phyloP scores from a whole-genome alignment of 768 basidiomycete species.

The Lentinula aciculospora region DNA sequence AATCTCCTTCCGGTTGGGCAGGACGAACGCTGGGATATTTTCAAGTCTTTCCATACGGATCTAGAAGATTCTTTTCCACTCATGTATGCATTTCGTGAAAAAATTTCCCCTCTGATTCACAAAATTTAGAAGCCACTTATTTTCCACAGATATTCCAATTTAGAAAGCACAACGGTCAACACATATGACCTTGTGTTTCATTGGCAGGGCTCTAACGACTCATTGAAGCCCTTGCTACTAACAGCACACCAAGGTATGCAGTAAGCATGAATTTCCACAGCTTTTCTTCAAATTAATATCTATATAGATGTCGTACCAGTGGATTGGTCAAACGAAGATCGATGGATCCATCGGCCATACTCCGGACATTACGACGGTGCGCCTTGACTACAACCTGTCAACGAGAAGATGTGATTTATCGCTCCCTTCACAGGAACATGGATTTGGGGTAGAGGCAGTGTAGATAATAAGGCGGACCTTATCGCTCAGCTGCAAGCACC shows the following conservation, averaged over 20 bases:
- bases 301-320: conserved; percentile 53
- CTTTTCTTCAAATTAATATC: not conserved
- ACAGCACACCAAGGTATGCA: conserved; percentile 35
- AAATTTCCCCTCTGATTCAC: not conserved
- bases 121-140: not conserved
- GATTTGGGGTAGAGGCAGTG: conserved; percentile 50
- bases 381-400: not conserved
- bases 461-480: conserved; percentile 48
- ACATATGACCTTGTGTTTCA: conserved; percentile 68
- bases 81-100: conserved; percentile 26
- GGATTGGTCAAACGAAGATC: conserved; percentile 32
- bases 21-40: conserved; percentile 44
- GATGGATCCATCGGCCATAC: conserved; percentile 45
- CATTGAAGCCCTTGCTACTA: conserved; percentile 65
- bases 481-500: conserved; percentile 26
- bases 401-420: not conserved
- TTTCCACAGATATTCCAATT: conserved; percentile 41
- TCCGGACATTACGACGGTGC: conserved; percentile 41
- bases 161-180: conserved; percentile 65
- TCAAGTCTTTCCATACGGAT: conserved; percentile 34
- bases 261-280: not conserved
- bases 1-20: conserved; percentile 39
- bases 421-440: conserved; percentile 19
- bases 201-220: conserved; percentile 59
- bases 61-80: conserved; percentile 47